Evolutionary conservation across 495 filamentous ascomycete species (phyloP), one percentile per base, ranked within the genome.

Genomic region (Penicillium chermesinum): DNA sequence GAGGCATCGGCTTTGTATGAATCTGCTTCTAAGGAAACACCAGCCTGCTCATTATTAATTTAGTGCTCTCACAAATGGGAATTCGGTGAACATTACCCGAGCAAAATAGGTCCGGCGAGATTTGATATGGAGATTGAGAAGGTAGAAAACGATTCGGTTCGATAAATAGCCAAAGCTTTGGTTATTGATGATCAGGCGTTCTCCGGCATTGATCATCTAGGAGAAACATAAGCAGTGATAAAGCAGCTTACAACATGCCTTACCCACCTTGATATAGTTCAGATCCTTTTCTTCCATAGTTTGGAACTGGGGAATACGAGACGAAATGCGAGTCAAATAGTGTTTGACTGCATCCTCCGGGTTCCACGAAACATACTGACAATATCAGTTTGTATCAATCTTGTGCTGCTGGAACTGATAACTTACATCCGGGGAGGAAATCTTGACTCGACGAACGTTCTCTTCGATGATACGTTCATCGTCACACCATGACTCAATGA

Each of bases 201-300:
- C 83, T n/a, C 94, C 94, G 7, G 94, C 94, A 59, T 99, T 97
- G 55, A 95, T 94, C 90, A 99, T 95, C 80, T 82, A 20, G n/a
- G 15, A 25, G 34, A 38, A n/a, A 3, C 42, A 38, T 51, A 21
- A 50, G 48, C 25, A n/a, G n/a, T n/a, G n/a, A n/a, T n/a, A 51
- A 16, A 8, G 38, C 10, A 2, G 15, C 1, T n/a, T 1, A 17
- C 20, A n/a, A 14, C 8, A 51, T n/a, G 12, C 17, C 15, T 5
- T 14, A 2, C 49, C 46, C 55, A 80, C 79, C 67, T 96, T 97
- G 75, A 97, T 89, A 62, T 89, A 99, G 59, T 96, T 96, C 46
- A 97, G 73, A 49, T 96, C 89, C 21, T 78, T 74, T 59, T 97
- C 93, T 54, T 91, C 79, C 90, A 99, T 97, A 0, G 89, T 95